Conservation (phyloP, 148 eudicot species). For the Drosera capensis region DNA sequence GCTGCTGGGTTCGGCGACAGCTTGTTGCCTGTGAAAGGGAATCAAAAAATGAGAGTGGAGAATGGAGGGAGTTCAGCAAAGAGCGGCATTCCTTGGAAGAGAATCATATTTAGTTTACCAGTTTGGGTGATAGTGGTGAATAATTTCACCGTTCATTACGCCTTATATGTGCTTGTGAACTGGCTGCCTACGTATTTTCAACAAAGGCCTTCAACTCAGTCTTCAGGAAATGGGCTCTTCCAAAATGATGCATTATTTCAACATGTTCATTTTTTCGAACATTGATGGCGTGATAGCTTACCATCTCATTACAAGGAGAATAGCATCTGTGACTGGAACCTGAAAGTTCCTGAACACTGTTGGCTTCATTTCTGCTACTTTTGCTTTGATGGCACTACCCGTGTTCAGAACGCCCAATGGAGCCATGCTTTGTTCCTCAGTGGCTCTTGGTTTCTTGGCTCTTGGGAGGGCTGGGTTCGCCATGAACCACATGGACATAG, state of each 20-base stretch:
- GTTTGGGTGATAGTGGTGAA: constrained; percentile 95
- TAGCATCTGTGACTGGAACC: constrained; percentile 57
- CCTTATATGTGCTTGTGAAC: constrained; percentile 82
- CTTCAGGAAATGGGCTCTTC: constrained; percentile 95
- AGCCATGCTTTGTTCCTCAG: constrained; percentile 77
- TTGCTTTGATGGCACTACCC: constrained; percentile 64
- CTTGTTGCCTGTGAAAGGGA: constrained; percentile 47
- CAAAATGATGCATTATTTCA: constrained; percentile 69
- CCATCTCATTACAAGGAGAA: constrained; percentile 52
- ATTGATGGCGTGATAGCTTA: constrained; percentile 79
- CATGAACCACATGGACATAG: constrained; percentile 94
- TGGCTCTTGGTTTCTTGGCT: constrained; percentile 89
- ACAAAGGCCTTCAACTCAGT: constrained; percentile 67
- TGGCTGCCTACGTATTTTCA: constrained; percentile 95
- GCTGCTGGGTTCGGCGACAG: constrained; percentile 84
- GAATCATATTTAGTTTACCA: constrained; percentile 47
- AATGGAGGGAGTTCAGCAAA: constrained; percentile 28
- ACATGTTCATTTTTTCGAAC: constrained; percentile 70
- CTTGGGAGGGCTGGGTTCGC: constrained; percentile 98
- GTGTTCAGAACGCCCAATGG: constrained; percentile 59
- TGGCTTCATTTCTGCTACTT: constrained; percentile 67
- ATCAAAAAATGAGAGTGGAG: constrained; percentile 33
- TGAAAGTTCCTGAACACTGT: constrained; percentile 68
- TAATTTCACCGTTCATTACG: constrained; percentile 93
- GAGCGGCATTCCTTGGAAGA: constrained; percentile 67